A percentile compares a stretch with the other conserved stretches of the same genome.
Evolutionary conservation across 768 basidiomycete species (phyloP).

Genomic region (Leccinum variicolor): DNA sequence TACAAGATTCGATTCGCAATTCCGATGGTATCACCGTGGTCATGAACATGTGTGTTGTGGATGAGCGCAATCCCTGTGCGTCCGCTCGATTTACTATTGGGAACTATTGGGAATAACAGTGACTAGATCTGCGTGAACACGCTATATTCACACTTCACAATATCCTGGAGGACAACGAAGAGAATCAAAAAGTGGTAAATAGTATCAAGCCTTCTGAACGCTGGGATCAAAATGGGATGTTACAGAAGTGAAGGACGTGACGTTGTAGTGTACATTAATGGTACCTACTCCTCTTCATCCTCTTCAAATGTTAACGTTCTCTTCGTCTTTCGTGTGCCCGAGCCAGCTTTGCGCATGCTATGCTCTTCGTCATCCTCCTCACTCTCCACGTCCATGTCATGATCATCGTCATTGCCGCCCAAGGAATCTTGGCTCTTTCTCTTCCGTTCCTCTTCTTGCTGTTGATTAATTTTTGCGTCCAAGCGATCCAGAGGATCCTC

Average conservation of each 20-base stretch:
- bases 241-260: constrained; percentile 31
- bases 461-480: constrained; percentile 61
- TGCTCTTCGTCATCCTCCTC: constrained; percentile 71
- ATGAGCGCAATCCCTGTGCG: constrained; percentile 92
- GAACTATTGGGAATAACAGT: constrained; percentile 4
- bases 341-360: constrained; percentile 55
- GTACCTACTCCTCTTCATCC: constrained; percentile 47
- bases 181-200: constrained; percentile 79
- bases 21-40: constrained; percentile 77
- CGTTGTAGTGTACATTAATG: constrained; percentile 14
- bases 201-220: constrained; percentile 61
- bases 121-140: constrained; percentile 78
- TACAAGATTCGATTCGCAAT: constrained; percentile 71
- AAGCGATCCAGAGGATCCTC: constrained; percentile 68
- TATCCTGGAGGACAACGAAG: constrained; percentile 68
- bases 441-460: constrained; percentile 52
- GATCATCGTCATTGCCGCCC: constrained; percentile 35
- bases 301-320: constrained; percentile 53
- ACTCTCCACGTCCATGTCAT: constrained; percentile 72
- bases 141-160: constrained; percentile 83
- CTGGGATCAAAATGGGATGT: constrained; percentile 55
- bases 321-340: constrained; percentile 50
- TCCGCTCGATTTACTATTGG: constrained; percentile 14
- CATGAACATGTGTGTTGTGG: constrained; percentile 85
- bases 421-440: constrained; percentile 32